phyloP scores from a whole-genome alignment of 129 eudicot genomes.

The Helianthus tuberosus region DNA sequence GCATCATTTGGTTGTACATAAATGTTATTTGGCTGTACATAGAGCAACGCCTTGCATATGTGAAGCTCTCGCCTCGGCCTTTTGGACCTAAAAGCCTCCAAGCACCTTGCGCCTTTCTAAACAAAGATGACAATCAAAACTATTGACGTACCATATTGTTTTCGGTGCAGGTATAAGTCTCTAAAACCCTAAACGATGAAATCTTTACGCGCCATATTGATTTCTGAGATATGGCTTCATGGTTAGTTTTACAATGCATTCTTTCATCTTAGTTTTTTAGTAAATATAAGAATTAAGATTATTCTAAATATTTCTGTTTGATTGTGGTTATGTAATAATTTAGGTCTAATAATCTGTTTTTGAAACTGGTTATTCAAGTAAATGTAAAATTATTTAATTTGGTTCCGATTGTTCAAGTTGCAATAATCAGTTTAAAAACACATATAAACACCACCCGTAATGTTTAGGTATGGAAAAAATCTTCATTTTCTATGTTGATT shows the following conservation, averaged over 20 bases:
- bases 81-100: too few species aligned
- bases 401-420: constrained; percentile 6
- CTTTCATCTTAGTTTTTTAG: background rate
- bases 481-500: too few species aligned
- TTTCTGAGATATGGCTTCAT: constrained; percentile 78
- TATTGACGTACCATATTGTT: too few species aligned
- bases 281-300: background rate
- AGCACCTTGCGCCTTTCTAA: too few species aligned
- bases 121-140: too few species aligned
- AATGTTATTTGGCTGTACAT: too few species aligned
- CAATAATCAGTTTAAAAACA: constrained; percentile 4
- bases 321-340: background rate
- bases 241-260: constrained; percentile 51
- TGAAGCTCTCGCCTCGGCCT: too few species aligned
- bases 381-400: background rate
- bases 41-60: too few species aligned
- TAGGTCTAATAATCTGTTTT: background rate
- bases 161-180: too few species aligned
- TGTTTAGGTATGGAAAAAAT: too few species aligned
- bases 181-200: too few species aligned
- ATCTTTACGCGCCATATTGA: constrained; percentile 53
- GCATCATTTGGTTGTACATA: too few species aligned
- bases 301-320: background rate
- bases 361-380: background rate
- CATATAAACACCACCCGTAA: background rate